Percentiles rank a stretch among this genome's conserved stretches.
phyloP scores from a whole-genome alignment of 2,329 filamentous ascomycete genomes.

The Trichophyton simii region DNA sequence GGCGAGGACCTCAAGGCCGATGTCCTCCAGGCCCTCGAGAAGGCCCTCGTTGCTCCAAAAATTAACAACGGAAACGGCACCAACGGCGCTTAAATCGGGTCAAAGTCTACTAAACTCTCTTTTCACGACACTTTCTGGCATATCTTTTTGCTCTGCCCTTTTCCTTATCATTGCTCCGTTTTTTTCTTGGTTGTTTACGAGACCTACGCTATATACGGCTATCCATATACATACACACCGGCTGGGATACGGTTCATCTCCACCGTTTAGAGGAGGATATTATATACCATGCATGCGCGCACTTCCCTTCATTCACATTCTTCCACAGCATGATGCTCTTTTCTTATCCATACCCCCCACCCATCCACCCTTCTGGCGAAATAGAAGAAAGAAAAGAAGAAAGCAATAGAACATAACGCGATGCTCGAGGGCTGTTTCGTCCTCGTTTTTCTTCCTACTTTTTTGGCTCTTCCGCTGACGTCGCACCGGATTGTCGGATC shows the following conservation, averaged over 20 bases:
- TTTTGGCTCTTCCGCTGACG: background rate
- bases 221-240: too few species aligned
- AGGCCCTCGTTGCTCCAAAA: conserved; percentile 49
- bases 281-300: background rate
- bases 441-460: too few species aligned
- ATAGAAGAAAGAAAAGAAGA: background rate
- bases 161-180: too few species aligned
- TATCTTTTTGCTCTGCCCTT: background rate
- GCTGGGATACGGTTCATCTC: background rate
- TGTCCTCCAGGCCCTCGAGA: conserved; percentile 69
- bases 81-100: conserved; percentile 7
- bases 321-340: background rate
- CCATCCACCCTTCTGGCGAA: background rate
- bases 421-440: background rate
- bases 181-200: background rate
- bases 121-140: background rate
- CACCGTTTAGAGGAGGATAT: background rate
- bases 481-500: background rate
- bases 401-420: background rate
- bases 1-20: conserved; percentile 70
- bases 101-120: background rate
- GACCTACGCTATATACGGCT: background rate
- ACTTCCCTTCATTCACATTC: background rate
- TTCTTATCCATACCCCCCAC: background rate
- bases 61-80: conserved; percentile 26